phyloP scores from a whole-genome alignment of 2,329 filamentous ascomycete genomes.

The Alternaria brassicicola region DNA sequence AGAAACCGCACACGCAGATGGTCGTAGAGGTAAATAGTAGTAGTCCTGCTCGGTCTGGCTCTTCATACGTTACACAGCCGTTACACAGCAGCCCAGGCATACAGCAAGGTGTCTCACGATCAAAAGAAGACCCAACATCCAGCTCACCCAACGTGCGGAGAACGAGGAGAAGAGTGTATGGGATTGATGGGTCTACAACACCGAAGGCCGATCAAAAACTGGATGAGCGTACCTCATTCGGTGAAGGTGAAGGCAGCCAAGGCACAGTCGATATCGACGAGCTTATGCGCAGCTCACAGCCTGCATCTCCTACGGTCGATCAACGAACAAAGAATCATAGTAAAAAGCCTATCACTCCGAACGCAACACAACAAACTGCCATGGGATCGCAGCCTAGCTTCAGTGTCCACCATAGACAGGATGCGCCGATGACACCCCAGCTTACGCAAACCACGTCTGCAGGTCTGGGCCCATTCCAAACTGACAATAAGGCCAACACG shows the following conservation, averaged over 20 bases:
- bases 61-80: constrained; percentile 2
- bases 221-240: constrained; percentile 6
- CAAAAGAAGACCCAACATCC: constrained; percentile 1
- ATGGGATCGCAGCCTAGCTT: constrained; percentile 29
- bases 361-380: constrained; percentile 35
- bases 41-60: constrained; percentile 7
- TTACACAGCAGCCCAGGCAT: constrained; percentile 12
- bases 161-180: constrained; percentile 18
- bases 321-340: constrained; percentile 20
- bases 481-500: constrained; percentile 20
- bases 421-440: constrained; percentile 46
- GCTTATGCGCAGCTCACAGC: constrained; percentile 18
- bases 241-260: constrained; percentile 17
- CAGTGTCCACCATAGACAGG: constrained; percentile 23
- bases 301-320: constrained; percentile 4
- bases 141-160: constrained; percentile 25
- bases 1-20: constrained; percentile 2
- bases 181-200: constrained; percentile 4
- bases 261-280: constrained; percentile 7
- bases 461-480: constrained; percentile 27
- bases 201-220: constrained; percentile 2
- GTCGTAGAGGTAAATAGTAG: neutral
- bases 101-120: constrained; percentile 9
- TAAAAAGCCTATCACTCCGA: constrained; percentile 34
- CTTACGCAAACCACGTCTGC: constrained; percentile 44